Evolutionary conservation across 2,329 filamentous ascomycete genomes (phyloP).

Genomic region (Aschersonia sp.): DNA sequence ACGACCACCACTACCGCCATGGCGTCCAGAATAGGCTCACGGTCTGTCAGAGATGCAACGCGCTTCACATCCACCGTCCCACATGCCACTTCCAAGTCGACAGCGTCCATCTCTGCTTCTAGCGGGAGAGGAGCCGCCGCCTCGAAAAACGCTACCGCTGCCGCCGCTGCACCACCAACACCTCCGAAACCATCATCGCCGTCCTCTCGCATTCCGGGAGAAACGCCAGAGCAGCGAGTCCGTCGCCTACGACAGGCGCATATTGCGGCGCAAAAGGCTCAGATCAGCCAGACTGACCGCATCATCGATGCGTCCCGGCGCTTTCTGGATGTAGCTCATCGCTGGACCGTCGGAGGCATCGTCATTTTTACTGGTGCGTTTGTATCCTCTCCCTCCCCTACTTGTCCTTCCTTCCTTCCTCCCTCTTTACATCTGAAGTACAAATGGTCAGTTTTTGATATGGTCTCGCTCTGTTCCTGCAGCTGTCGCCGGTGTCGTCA

Average conservation of each 20-base stretch:
- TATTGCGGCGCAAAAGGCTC: conserved; percentile 47
- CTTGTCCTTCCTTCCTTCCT: no score
- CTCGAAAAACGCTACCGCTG: conserved; percentile 13
- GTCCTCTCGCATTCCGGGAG: conserved; percentile 23
- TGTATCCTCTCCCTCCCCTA: no score
- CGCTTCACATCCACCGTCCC: conserved; percentile 42
- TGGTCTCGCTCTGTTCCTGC: neutral
- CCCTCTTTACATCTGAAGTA: no score
- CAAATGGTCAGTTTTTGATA: neutral
- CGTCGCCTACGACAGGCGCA: conserved; percentile 53
- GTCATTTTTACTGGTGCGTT: conserved; percentile 40
- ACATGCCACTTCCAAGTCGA: conserved; percentile 52
- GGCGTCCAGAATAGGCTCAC: conserved; percentile 34
- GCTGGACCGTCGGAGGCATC: conserved; percentile 37
- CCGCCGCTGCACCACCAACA: conserved; percentile 10
- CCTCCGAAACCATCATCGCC: conserved; percentile 7
- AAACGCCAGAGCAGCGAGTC: conserved; percentile 58
- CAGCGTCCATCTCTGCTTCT: neutral
- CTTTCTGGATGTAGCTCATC: conserved; percentile 41
- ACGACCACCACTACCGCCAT: conserved; percentile 10
- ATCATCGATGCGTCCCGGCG: conserved; percentile 31
- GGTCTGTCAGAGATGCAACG: conserved; percentile 66
- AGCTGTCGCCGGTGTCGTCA: conserved; percentile 41
- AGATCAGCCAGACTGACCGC: conserved; percentile 36
- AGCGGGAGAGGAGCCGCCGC: conserved; percentile 5